Base-by-base conservation (phyloP, 139 green algal species). In the Trebouxia sp. region DNA sequence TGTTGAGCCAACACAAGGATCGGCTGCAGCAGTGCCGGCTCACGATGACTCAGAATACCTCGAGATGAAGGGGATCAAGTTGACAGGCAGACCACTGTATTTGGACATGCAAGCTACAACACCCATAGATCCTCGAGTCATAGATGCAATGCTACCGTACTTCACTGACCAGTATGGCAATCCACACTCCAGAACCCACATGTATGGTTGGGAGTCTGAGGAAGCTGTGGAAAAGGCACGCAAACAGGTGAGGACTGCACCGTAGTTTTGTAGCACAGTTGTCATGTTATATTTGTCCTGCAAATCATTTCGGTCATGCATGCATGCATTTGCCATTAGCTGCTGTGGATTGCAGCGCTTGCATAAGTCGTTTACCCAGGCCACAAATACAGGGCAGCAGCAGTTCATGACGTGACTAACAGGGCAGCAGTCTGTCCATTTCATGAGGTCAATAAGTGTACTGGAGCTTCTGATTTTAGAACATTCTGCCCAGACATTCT, bases 91-190 rank as follows among this genome's bases (percentile, higher is more conserved):
- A 6, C 96, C 96, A 0, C 82, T 99, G 65, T 99, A 99, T 89
- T 87, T 99, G 35, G 96, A 99, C 89, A 97, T 98, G 93, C 95
- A 95, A 74, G 94, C 97, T 11, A 99, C 96, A 24, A 99, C 96
- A 1, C 96, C 96, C 0, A 53, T 99, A 75, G 97, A 99, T 86
- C 96, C 96, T 0, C 86, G 96, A 0, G 97, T 99, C 15, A 82
- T 98, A 0, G 97, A 99, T 79, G 85, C 92, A 32, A 99, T 99
- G 96, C 81, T 99, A 76, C 97, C 97, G 0, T 98, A 92, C 86
- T 93, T 98, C 82, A 95, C 91, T 0, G 92, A 97, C 42, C 90
- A 94, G 83, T 99, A 94, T 83, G 97, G 97, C 82, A 99, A 99
- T 89, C 96, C 96, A 0, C 96, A 99, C 87, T 98, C 94, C 0